Base-by-base conservation (phyloP, 148 eudicot species). In the Chenopodium berlandieri region DNA sequence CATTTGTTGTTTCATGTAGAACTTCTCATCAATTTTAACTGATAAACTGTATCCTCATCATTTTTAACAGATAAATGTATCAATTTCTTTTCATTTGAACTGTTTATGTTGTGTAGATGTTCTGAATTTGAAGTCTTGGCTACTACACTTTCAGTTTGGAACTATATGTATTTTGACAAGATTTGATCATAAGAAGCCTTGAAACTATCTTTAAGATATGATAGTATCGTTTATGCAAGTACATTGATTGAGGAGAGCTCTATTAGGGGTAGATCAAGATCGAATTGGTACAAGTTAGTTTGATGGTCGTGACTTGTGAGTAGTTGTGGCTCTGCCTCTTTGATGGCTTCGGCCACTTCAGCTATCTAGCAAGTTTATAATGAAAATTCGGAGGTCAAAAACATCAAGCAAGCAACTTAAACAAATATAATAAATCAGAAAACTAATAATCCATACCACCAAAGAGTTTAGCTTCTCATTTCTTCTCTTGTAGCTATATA, bases 1-100 rank as follows among this genome's bases (percentile, higher is more conserved):
- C 37, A 30, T 75, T 75, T 47, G 77, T 75, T 75, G 83, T 75
- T 27, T 69, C 80, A 79, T 75, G 63, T 62, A 12, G n/a, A n/a
- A 40, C 16, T 72, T 62, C 13, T 75, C 31, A 64, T 64, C 70
- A 74, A 27, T 48, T 74, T 20, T 62, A 19, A 23, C 71, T 52
- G 32, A 72, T 64, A 73, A 73, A 13, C 31, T 81, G 83, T 81
- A 74, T 56, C 30, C 17, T 75, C 32, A 47, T 64, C 44, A 64
- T 46, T 30, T 65, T 2, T 80, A 10, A 16, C 71, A n/a, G n/a
- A 72, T 64, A 73, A 73, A 47, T 75, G 83, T 81, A 74, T 40
- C 46, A 48, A 12, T 81, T 73, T 63, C 72, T 27, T 80, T 64
- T 64, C n/a, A 17, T 10, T 63, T 46, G 25, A 80, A 27, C 40